These are phyloP conservation scores for Curvularia sp. DNA, from an alignment of 2,329 filamentous ascomycete species.

Conservation along the genomic window DNA sequence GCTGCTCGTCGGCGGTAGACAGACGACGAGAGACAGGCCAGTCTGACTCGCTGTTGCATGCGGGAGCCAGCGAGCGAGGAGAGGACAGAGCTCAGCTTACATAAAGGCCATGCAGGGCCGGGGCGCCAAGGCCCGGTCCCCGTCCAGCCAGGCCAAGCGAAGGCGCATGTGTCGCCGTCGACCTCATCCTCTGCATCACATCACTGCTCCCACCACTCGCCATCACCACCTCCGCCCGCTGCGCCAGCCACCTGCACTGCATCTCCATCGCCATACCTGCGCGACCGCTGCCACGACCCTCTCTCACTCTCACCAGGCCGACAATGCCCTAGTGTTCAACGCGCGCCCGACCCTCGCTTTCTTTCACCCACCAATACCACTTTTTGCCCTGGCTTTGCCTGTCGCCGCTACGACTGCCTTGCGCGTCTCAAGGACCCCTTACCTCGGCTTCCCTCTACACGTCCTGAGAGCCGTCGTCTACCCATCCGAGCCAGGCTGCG, in stretches of 20 bases:
- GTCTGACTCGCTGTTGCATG: slow-evolving; percentile 9
- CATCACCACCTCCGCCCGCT: slow-evolving; percentile 1
- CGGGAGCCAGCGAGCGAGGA: too few relatives aligned
- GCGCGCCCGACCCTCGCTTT: slow-evolving; percentile 1
- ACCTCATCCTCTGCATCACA: slow-evolving; percentile 19
- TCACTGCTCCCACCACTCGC: slow-evolving; percentile 15
- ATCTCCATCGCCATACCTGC: slow-evolving; percentile 9
- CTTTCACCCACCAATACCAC: slow-evolving; percentile 19
- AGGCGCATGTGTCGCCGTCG: slow-evolving; percentile 17
- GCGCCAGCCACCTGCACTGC: background rate
- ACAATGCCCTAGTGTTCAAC: slow-evolving; percentile 14
- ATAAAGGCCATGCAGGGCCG: slow-evolving; percentile 7
- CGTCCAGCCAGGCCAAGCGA: slow-evolving; percentile 14
- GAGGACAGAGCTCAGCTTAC: slow-evolving; percentile 8
- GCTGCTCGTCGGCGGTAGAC: background rate
- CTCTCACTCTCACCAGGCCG: slow-evolving; percentile 9
- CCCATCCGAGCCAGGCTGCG: background rate
- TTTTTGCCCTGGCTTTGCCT: background rate
- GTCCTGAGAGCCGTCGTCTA: background rate
- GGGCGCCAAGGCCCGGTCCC: slow-evolving; percentile 6
- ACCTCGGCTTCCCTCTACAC: background rate
- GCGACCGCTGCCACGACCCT: slow-evolving; percentile 21
- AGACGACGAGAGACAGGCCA: background rate
- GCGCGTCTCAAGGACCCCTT: background rate
- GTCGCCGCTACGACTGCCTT: background rate